A percentile compares a stretch with the other conserved stretches of the same genome.
These are phyloP conservation scores for Miscanthus lutarioriparius DNA, from an alignment of 176 grass and related monocot genomes.

Conservation along the genomic window DNA sequence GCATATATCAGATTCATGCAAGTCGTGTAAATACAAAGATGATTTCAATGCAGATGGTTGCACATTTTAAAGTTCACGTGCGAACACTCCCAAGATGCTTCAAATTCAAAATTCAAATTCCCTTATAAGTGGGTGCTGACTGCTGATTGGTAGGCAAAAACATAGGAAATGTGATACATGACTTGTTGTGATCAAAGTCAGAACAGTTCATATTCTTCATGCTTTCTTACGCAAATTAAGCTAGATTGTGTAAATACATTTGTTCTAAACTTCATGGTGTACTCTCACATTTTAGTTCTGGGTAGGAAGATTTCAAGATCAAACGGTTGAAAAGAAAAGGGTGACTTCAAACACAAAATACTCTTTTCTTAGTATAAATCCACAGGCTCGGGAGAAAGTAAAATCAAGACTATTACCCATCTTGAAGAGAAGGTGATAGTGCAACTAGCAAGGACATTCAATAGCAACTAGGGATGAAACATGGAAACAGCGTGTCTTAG, in stretches of 20 bases:
- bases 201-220: not conserved
- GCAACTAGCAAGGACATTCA: not conserved
- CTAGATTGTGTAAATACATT: not conserved
- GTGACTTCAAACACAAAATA: not conserved
- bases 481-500: not conserved
- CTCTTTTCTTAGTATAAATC: not conserved
- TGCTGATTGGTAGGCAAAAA: not conserved
- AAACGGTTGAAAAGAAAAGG: not conserved
- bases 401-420: not conserved
- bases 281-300: not conserved
- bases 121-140: not conserved
- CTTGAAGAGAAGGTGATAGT: not conserved
- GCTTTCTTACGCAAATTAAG: not conserved
- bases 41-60: not conserved
- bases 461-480: not conserved
- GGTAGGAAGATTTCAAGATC: not conserved
- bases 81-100: not conserved
- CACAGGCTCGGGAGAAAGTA: not conserved
- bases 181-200: not conserved
- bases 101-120: not conserved
- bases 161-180: not conserved
- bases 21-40: not conserved
- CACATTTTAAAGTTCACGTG: not conserved
- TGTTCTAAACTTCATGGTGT: not conserved
- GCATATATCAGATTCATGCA: not conserved